These are phyloP conservation scores for Dictyostelium capitatum DNA, from an alignment of 78 protist genomes.

Conservation along the genomic window DNA sequence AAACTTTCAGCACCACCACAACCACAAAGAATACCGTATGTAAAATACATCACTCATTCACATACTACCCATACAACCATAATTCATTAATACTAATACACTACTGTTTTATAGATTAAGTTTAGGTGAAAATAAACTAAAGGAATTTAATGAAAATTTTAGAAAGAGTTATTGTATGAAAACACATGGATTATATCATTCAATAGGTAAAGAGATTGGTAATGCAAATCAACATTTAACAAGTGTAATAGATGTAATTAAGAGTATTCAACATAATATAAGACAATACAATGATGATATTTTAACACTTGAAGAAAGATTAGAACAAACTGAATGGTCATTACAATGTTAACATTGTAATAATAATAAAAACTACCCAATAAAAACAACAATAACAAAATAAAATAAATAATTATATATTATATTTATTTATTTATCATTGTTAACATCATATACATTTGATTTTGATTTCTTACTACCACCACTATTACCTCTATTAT, in stretches of 20 bases:
- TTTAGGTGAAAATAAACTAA: constrained; percentile 66
- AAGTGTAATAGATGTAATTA: constrained; percentile 29
- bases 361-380: neutral
- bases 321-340: constrained; percentile 78
- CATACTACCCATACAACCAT: neutral
- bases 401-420: neutral
- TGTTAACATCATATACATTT: neutral
- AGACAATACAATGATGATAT: constrained; percentile 77
- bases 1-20: constrained; percentile 22
- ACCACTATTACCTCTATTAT: neutral
- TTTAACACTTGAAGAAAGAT: constrained; percentile 33
- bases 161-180: constrained; percentile 38
- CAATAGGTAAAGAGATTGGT: constrained; percentile 14
- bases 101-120: constrained; percentile 13
- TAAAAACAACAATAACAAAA: neutral
- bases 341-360: constrained; percentile 33
- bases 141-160: constrained; percentile 50
- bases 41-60: neutral
- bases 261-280: constrained; percentile 63
- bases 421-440: neutral
- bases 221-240: constrained; percentile 39
- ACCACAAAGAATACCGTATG: constrained; percentile 61
- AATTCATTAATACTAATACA: neutral
- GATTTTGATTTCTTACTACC: neutral
- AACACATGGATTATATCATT: constrained; percentile 26